Base-by-base conservation (phyloP, 2,329 filamentous ascomycete species). In the Claviceps lovelessii region DNA sequence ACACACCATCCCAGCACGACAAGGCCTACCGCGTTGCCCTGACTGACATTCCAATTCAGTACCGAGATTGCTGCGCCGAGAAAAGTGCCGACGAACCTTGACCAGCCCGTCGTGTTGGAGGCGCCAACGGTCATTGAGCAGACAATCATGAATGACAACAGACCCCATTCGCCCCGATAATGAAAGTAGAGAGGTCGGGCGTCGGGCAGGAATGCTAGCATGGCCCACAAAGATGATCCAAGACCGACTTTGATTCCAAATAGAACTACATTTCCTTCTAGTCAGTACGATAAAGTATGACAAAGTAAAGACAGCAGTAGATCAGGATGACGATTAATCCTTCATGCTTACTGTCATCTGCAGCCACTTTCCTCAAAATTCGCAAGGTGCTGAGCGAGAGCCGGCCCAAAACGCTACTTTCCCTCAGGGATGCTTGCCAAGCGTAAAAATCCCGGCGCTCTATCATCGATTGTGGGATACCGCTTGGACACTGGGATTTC, bases 81-180 rank as follows among this genome's bases (percentile, higher is more conserved):
- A 53, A 87, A 76, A 1, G 90, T 95, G 57, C 90, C 90, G 8
- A 87, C 73, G 64, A 95, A 90, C 61, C 90, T 83, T 52, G 88
- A 82, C 68, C 83, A 81, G 1, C 88, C 89, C 0, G 90, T 95
- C 1, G 90, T 94, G 67, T 95, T 96, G 35, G 88, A 88, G 8
- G 90, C 88, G 23, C 90, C 90, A 33, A 95, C 88, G 0, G 90
- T 95, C 88, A 95, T 95, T 33, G 86, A 89, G 67, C 89, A 95
- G 28, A 96, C 90, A 64, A 95, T 81, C 90, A 95, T 95, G 72
- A 94, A 95, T 0, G 88, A 93, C 51, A 95, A 71, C 5, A 96
- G 75, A n/a, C 90, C 90, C 90, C 90, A 96, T 73, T 96, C 90
- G 37, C 90, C 89, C 62, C 90, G 78, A 85, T 88, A 95, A 61